Evolutionary conservation across 805 yeast species (phyloP).

Genomic region (Myxozyma monticola): DNA sequence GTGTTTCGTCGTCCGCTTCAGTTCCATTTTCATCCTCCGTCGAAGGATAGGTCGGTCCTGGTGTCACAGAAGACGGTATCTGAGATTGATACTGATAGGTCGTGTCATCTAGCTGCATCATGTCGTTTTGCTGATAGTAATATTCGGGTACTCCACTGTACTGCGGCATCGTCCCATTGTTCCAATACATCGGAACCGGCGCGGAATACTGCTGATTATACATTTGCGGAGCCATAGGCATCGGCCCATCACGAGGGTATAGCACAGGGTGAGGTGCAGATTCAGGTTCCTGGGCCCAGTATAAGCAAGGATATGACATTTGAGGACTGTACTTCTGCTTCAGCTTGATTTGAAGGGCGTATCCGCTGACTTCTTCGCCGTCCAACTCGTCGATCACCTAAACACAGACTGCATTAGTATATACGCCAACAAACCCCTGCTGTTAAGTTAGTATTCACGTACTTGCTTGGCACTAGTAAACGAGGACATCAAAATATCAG

Average conservation of each 20-base stretch:
- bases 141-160: neutral
- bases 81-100: too few species aligned
- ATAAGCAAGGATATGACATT: neutral
- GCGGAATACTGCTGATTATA: neutral
- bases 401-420: too few species aligned
- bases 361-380: conserved; percentile 5
- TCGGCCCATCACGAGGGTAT: neutral
- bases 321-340: neutral
- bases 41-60: too few species aligned
- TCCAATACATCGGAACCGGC: neutral
- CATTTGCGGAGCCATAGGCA: too few species aligned
- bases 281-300: conserved; percentile 9
- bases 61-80: too few species aligned
- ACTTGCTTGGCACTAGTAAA: too few species aligned
- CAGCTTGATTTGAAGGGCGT: neutral
- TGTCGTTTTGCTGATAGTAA: neutral
- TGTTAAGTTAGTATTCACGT: neutral
- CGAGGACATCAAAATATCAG: conserved; percentile 18
- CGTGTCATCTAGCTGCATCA: too few species aligned
- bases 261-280: neutral
- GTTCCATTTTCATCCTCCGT: too few species aligned
- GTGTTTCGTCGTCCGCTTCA: too few species aligned
- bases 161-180: neutral
- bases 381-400: conserved; percentile 2
- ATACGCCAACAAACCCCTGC: neutral